A percentile compares a stretch with the other conserved stretches of the same genome.
Conservation (phyloP, 305 asterid species). For the Fraxinus platypoda region DNA sequence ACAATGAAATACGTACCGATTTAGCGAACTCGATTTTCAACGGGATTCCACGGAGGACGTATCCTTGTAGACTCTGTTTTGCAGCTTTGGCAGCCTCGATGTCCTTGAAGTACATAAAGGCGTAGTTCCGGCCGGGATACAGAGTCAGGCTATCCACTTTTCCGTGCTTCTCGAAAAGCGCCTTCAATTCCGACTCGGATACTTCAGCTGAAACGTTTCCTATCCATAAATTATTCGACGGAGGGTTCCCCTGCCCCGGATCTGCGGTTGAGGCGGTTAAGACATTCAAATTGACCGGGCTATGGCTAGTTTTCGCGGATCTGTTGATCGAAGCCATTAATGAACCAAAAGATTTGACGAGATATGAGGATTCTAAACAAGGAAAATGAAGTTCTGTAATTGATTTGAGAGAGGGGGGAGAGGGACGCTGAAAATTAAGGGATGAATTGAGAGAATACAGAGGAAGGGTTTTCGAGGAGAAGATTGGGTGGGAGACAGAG, state of each 20-base stretch:
- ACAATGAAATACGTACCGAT: constrained; percentile 77
- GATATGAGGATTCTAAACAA: not conserved
- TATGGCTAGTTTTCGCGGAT: constrained; percentile 30
- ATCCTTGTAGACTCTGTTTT: constrained; percentile 67
- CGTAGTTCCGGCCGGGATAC: constrained; percentile 76
- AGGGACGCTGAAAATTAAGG: not conserved
- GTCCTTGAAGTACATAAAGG: constrained; percentile 65
- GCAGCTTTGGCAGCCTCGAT: constrained; percentile 69
- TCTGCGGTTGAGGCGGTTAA: constrained; percentile 23
- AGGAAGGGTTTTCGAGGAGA: not conserved
- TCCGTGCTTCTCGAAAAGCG: constrained; percentile 61
- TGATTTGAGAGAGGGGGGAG: not conserved
- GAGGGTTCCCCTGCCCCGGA: constrained; percentile 40
- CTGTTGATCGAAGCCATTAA: constrained; percentile 43
- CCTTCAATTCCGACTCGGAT: constrained; percentile 62
- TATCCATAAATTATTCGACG: constrained; percentile 85
- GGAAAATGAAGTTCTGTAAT: not conserved
- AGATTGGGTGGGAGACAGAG: not conserved
- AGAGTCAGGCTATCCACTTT: constrained; percentile 64
- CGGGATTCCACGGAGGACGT: constrained; percentile 53
- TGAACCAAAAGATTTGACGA: not conserved
- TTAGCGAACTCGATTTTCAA: constrained; percentile 87
- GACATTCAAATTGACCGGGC: constrained; percentile 16
- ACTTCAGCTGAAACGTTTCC: constrained; percentile 73
- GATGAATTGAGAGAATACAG: not conserved